Evolutionary conservation across 2,329 filamentous ascomycete species (phyloP).

Genomic region (Coleophoma crateriformis): DNA sequence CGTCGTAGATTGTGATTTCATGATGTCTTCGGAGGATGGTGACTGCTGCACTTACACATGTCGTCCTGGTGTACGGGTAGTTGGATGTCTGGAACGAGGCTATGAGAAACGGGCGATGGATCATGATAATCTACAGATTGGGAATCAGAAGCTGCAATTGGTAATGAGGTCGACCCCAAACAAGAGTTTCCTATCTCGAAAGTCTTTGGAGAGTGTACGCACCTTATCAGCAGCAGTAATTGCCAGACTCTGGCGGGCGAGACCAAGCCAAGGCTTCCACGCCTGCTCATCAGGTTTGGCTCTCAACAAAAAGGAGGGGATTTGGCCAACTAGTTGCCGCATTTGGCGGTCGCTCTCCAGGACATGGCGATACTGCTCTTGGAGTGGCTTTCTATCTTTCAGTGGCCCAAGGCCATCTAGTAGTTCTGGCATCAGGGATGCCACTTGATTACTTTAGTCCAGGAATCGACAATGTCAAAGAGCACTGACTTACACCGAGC

Average conservation of each 20-base stretch:
- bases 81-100: constrained; percentile 26
- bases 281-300: constrained; percentile 8
- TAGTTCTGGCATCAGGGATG: background rate
- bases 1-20: background rate
- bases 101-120: constrained; percentile 32
- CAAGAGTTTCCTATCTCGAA: background rate
- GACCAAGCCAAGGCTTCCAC: constrained; percentile 28
- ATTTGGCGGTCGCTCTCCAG: constrained; percentile 28
- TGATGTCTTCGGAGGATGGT: constrained; percentile 29
- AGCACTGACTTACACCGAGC: constrained; percentile 3
- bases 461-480: too few species aligned
- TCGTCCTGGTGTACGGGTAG: constrained; percentile 28
- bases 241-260: constrained; percentile 29
- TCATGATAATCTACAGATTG: constrained; percentile 29
- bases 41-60: constrained; percentile 32
- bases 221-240: constrained; percentile 31
- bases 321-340: constrained; percentile 26
- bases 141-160: too few species aligned
- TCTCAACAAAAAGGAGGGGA: constrained; percentile 25
- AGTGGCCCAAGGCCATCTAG: background rate
- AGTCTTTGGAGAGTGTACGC: background rate
- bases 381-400: background rate
- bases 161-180: too few species aligned
- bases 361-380: constrained; percentile 29
- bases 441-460: background rate